A percentile compares a stretch with the other conserved stretches of the same genome.
Conservation (phyloP, 2,329 filamentous ascomycete species). For the Didymella keratinophila region DNA sequence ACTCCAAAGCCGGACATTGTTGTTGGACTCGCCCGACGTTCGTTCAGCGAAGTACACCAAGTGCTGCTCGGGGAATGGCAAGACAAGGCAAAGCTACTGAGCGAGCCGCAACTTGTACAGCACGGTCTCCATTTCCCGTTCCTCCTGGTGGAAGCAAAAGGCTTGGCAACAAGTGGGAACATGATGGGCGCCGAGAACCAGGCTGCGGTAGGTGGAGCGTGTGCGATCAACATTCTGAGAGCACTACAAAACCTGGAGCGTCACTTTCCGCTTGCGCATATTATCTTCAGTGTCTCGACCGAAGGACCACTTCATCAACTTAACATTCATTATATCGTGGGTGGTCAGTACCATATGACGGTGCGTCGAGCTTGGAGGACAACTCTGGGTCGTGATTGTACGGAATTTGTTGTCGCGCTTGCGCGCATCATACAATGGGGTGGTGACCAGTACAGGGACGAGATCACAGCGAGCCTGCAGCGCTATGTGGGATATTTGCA, state of each 20-base stretch:
- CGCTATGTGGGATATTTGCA: background rate
- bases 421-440: slow-evolving; percentile 10
- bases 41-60: slow-evolving; percentile 4
- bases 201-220: slow-evolving; percentile 15
- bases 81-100: slow-evolving; percentile 1
- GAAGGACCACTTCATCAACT: slow-evolving; percentile 11
- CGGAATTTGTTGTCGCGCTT: slow-evolving; percentile 4
- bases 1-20: slow-evolving; percentile 8
- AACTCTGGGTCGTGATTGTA: slow-evolving; percentile 2
- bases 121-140: slow-evolving; percentile 25
- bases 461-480: background rate
- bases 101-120: slow-evolving; percentile 5
- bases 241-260: slow-evolving; percentile 4
- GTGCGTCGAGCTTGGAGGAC: slow-evolving; percentile 10
- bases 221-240: slow-evolving; percentile 9
- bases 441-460: background rate
- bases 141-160: slow-evolving; percentile 26
- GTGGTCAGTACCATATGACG: slow-evolving; percentile 8
- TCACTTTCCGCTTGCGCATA: background rate
- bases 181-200: slow-evolving; percentile 25
- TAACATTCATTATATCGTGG: slow-evolving; percentile 5
- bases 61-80: slow-evolving; percentile 5
- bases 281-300: slow-evolving; percentile 11
- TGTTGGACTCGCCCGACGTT: slow-evolving; percentile 6
- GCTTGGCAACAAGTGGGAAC: slow-evolving; percentile 15